Evolutionary conservation across 2,329 filamentous ascomycete genomes (phyloP), one percentile per base, ranked within the genome.

Genomic region (Helotiales sp.): DNA sequence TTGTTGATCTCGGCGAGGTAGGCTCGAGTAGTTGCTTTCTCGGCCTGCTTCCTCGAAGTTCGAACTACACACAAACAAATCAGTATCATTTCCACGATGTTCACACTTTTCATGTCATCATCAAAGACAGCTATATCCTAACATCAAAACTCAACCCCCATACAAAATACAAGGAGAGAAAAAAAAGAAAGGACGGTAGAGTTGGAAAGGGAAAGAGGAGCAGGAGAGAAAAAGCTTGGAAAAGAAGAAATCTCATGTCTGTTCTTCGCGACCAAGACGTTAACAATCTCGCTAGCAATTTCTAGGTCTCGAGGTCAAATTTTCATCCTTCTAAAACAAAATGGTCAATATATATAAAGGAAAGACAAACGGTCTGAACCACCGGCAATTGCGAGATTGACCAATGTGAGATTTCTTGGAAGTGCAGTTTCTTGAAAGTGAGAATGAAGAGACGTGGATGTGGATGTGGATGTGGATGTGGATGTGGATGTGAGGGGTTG

Each of bases 191-290:
- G n/a, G n/a, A n/a, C n/a, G n/a, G n/a, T n/a, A 30, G 20, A 26
- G 17, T 28, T 3, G 15, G 6, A 49, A 47, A 15, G 20, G 47
- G 49, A 50, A 28, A 8, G 34, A 15, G 5, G 3, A 40, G n/a
- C n/a, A n/a, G n/a, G n/a, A n/a, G n/a, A n/a, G n/a, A n/a, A n/a
- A n/a, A n/a, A n/a, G n/a, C n/a, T n/a, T n/a, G n/a, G 1, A 80
- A 85, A 13, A 89, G 74, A 22, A 88, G 80, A 75, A 54, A 89
- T 84, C 0, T 86, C 78, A 65, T 89, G 86, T 63, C 82, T 86
- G 10, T 79, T 79, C 3, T 79, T 78, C 2, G 80, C 80, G 2
- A 85, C 71, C 0, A 87, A 78, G 3, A 76, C 79, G 65, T 87
- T 84, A 24, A 87, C 76, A 10, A 88, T 73, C 72, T 87, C 85